Conservation (phyloP, 139 green algal genomes). For the Diplosphaera chodatii region DNA sequence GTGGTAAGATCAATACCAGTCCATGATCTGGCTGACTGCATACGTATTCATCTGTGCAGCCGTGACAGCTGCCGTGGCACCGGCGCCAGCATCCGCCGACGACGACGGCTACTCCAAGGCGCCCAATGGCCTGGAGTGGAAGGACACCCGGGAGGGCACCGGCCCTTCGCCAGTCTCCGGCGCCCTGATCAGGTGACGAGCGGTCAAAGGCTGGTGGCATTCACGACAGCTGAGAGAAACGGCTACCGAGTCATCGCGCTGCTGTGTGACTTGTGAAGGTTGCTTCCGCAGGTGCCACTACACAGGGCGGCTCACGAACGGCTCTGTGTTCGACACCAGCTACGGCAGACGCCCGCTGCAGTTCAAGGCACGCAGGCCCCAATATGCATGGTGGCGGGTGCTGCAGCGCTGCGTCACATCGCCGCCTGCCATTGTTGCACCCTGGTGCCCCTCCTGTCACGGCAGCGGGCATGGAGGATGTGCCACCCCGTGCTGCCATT, state of each 20-base stretch:
- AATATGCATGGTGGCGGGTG: background rate
- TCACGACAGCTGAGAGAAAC: too few relatives aligned
- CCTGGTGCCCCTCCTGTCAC: background rate
- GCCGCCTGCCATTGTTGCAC: background rate
- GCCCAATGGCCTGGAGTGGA: conserved; percentile 44
- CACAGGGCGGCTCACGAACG: conserved; percentile 63
- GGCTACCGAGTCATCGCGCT: too few relatives aligned
- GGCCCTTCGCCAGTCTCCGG: conserved; percentile 25
- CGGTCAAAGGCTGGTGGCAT: background rate
- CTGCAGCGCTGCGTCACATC: too few relatives aligned
- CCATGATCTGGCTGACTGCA: too few relatives aligned
- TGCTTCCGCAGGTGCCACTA: conserved; percentile 77
- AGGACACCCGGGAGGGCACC: conserved; percentile 48
- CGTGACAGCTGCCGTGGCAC: background rate
- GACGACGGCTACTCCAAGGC: conserved; percentile 3
- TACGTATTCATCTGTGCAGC: background rate
- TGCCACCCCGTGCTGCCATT: too few relatives aligned
- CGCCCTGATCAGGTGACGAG: conserved; percentile 13
- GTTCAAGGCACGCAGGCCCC: conserved; percentile 50
- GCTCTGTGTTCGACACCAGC: conserved; percentile 72
- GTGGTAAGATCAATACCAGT: too few relatives aligned
- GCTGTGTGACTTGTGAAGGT: too few relatives aligned
- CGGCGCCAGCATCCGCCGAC: background rate
- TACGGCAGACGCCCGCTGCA: conserved; percentile 70
- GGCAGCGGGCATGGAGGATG: too few relatives aligned